These are phyloP conservation scores for Boletellus ananiceps DNA, from an alignment of 768 basidiomycete genomes.

Conservation along the genomic window DNA sequence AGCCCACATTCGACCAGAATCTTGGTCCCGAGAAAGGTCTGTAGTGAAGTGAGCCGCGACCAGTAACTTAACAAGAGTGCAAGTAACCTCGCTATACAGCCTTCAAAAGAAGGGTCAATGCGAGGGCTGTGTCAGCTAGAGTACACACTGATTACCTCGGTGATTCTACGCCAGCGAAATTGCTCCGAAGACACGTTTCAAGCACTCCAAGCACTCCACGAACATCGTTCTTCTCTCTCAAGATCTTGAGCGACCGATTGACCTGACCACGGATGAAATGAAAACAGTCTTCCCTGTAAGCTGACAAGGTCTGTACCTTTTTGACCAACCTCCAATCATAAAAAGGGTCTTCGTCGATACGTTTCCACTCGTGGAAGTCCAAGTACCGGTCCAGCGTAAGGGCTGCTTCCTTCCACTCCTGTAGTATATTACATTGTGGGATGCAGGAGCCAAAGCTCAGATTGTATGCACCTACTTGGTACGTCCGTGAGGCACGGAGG, in stretches of 20 bases:
- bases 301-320: slow-evolving; percentile 43
- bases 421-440: background rate
- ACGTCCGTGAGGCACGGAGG: slow-evolving; percentile 69
- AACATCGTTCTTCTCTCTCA: slow-evolving; percentile 75
- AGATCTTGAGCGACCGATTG: slow-evolving; percentile 60
- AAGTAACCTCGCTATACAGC: slow-evolving; percentile 77
- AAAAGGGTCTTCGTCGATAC: slow-evolving; percentile 77
- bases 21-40: slow-evolving; percentile 94
- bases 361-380: slow-evolving; percentile 89
- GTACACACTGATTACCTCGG: slow-evolving; percentile 44
- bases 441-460: background rate
- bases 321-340: slow-evolving; percentile 88
- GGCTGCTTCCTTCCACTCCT: slow-evolving; percentile 90
- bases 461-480: slow-evolving; percentile 46
- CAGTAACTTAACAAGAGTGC: background rate
- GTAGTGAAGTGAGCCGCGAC: slow-evolving; percentile 13
- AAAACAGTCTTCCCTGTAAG: background rate
- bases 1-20: slow-evolving; percentile 75
- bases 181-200: slow-evolving; percentile 84
- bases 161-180: slow-evolving; percentile 92
- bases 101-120: slow-evolving; percentile 35
- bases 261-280: slow-evolving; percentile 43
- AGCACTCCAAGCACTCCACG: slow-evolving; percentile 85
- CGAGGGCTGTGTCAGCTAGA: background rate
- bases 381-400: slow-evolving; percentile 74